Evolutionary conservation across 441 rosid species (phyloP).

Genomic region (Pelargonium cotyledonis): DNA sequence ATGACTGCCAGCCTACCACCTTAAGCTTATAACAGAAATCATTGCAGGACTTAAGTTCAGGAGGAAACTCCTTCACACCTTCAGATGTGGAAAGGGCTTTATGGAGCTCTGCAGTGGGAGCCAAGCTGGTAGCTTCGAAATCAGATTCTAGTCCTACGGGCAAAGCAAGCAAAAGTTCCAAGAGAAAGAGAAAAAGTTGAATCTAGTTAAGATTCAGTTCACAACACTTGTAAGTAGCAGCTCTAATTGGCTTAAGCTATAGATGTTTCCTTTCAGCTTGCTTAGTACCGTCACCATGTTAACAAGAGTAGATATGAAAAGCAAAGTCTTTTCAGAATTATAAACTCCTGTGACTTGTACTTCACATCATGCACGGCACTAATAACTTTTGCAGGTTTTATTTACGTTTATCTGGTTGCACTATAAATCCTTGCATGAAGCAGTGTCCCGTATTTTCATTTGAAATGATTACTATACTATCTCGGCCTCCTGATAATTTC

Average conservation of each 20-base stretch:
- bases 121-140: slow-evolving; percentile 34
- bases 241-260: not conserved
- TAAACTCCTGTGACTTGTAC: not conserved
- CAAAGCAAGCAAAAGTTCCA: slow-evolving; percentile 30
- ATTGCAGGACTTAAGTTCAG: slow-evolving; percentile 52
- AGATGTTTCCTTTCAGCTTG: not conserved
- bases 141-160: slow-evolving; percentile 20
- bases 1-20: not conserved
- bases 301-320: not conserved
- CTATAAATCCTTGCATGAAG: not conserved
- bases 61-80: slow-evolving; percentile 48
- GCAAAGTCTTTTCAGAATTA: not conserved
- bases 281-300: not conserved
- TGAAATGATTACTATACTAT: not conserved
- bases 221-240: not conserved
- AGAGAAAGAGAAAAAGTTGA: slow-evolving; percentile 60
- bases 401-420: too few species aligned
- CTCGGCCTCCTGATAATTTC: not conserved
- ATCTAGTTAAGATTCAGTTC: slow-evolving; percentile 5
- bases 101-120: slow-evolving; percentile 56
- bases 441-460: not conserved
- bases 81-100: slow-evolving; percentile 77
- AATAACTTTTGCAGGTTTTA: not conserved
- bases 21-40: not conserved
- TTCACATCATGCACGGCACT: not conserved